A percentile compares a stretch with the other conserved stretches of the same genome.
Conservation (phyloP, 352 stramenopile genomes). For the Phytophthora brassicae region DNA sequence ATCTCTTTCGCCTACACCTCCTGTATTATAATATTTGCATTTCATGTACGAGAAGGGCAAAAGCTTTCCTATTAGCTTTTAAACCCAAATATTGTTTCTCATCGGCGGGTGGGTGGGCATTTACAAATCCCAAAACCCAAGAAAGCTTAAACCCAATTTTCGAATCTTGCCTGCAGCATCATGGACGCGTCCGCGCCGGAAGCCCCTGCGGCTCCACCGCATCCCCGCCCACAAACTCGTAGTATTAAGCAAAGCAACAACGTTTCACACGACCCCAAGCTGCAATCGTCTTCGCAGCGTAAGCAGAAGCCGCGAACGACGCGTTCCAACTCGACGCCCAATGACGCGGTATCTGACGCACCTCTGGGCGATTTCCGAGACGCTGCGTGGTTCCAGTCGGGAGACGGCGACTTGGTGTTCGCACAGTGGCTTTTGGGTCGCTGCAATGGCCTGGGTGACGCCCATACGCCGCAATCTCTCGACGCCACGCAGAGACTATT, state of each 20-base stretch:
- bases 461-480: constrained; percentile 30
- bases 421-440: constrained; percentile 64
- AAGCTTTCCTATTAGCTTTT: no score
- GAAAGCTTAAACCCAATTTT: no score
- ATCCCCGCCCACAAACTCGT: not conserved
- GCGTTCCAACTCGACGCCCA: constrained; percentile 4
- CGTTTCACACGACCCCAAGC: not conserved
- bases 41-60: no score
- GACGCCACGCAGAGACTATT: constrained; percentile 36
- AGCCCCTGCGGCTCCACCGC: not conserved
- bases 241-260: constrained; percentile 7
- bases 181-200: constrained; percentile 30
- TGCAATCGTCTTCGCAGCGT: constrained; percentile 7
- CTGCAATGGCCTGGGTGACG: constrained; percentile 46
- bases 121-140: no score
- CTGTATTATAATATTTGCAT: no score
- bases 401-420: constrained; percentile 46
- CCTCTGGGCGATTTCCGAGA: constrained; percentile 35
- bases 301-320: constrained; percentile 27
- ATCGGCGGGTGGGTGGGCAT: no score
- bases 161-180: constrained; percentile 9
- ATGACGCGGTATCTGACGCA: not conserved
- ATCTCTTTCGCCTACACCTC: no score
- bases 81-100: no score
- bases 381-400: constrained; percentile 47